Evolutionary conservation across 148 eudicot genomes (phyloP), one percentile per base, ranked within the genome.

Genomic region (Fagopyrum esculentum): DNA sequence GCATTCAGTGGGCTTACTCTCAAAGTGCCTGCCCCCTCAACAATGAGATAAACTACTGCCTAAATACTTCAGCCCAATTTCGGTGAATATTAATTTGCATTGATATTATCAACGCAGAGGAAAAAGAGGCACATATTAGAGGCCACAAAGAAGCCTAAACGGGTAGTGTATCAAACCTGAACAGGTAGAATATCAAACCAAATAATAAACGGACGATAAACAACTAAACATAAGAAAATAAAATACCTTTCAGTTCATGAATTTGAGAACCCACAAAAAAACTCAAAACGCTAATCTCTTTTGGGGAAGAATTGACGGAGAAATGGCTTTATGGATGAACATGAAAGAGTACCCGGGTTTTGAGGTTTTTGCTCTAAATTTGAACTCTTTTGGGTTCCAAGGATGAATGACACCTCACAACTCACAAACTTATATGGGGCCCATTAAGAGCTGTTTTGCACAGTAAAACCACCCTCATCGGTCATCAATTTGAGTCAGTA

Each of bases 251-350:
- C 47, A 66, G 43, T 66, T 66, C 47, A 40, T 12, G 45, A 66
- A 40, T 66, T 66, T 5, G 46, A 35, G 71, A 35, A 35, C 71
- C 45, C 71, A 66, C 46, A 66, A 66, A 35, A 35, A 35, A 1
- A 35, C 9, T 73, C 49, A 75, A 54, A 17, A 63, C 43, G 15
- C 47, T 66, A 17, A 66, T 66, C 71, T 13, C 71, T 66, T 40
- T 43, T 43, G 71, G 45, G 71, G 71, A 35, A 40, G 47, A 35
- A 35, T n/a, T 40, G 47, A 66, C 46, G 30, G 71, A 40, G 19
- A 66, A 66, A 35, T 66, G 71, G 47, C 71, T 66, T 61, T 66
- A 66, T 66, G 71, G 69, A 63, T 63, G 69, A 6, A 66, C 29
- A 29, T 66, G 46, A 66, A 49, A 66, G 71, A 66, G 71, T 35